These are phyloP conservation scores for Aeminium ludgeri DNA, from an alignment of 495 filamentous ascomycete genomes.

Conservation along the genomic window DNA sequence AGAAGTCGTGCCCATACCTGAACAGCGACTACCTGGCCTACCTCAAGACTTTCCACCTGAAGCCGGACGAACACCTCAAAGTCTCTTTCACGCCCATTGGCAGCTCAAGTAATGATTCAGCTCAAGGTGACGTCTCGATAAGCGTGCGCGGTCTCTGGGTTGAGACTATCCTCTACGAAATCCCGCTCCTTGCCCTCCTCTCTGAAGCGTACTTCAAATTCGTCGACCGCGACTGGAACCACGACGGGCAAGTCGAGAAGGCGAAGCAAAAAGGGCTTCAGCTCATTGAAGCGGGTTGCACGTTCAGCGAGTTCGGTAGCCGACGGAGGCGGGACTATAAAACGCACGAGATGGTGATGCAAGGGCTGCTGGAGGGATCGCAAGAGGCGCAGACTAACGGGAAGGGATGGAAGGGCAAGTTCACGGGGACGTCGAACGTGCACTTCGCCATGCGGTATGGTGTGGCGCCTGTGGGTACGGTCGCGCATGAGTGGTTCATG, in stretches of 20 bases:
- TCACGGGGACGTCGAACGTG: constrained; percentile 88
- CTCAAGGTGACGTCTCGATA: constrained; percentile 59
- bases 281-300: constrained; percentile 64
- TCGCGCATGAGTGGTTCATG: constrained; percentile 99
- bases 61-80: constrained; percentile 60
- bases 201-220: constrained; percentile 97
- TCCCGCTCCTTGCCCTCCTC: constrained; percentile 76
- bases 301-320: constrained; percentile 88
- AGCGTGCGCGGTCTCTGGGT: constrained; percentile 68
- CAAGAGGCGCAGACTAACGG: constrained; percentile 38
- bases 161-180: constrained; percentile 95
- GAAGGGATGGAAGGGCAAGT: constrained; percentile 45
- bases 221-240: constrained; percentile 74
- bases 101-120: constrained; percentile 48
- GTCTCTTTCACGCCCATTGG: constrained; percentile 48
- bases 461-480: constrained; percentile 70
- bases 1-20: constrained; percentile 65
- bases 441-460: constrained; percentile 89
- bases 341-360: constrained; percentile 83
- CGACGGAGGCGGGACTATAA: constrained; percentile 78
- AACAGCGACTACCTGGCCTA: constrained; percentile 59
- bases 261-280: constrained; percentile 60
- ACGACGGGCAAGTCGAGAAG: constrained; percentile 67
- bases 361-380: constrained; percentile 58
- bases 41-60: constrained; percentile 62